phyloP scores from a whole-genome alignment of 1,284 basidiomycete genomes.

The Erythrobasidium hasegawianum region DNA sequence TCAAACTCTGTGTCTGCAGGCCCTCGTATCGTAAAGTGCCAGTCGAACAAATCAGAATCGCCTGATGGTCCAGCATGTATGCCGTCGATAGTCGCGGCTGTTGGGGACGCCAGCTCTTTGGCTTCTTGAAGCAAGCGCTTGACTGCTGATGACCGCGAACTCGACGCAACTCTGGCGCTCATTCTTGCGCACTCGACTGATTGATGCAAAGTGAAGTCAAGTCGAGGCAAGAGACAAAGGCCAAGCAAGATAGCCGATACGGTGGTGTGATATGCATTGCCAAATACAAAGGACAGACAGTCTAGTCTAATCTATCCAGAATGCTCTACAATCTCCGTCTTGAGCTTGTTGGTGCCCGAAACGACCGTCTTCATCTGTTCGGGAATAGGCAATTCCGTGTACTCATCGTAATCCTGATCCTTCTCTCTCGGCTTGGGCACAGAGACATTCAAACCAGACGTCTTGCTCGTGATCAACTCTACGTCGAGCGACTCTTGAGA shows the following conservation, averaged over 20 bases:
- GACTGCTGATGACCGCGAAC: slow-evolving; percentile 21
- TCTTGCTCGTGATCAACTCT: slow-evolving; percentile 94
- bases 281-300: slow-evolving; percentile 43
- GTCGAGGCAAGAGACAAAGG: not conserved
- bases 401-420: slow-evolving; percentile 89
- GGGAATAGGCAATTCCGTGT: slow-evolving; percentile 83
- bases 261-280: not conserved
- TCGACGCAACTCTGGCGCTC: slow-evolving; percentile 4
- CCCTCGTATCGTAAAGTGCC: slow-evolving; percentile 94
- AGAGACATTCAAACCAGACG: slow-evolving; percentile 87
- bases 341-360: slow-evolving; percentile 80
- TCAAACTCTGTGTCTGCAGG: slow-evolving; percentile 82
- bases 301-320: slow-evolving; percentile 62
- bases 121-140: slow-evolving; percentile 33
- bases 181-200: not conserved
- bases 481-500: slow-evolving; percentile 72
- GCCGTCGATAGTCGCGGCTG: slow-evolving; percentile 13
- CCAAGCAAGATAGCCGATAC: too few relatives aligned
- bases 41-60: slow-evolving; percentile 59
- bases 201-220: not conserved
- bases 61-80: slow-evolving; percentile 19
- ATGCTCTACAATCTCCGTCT: slow-evolving; percentile 78
- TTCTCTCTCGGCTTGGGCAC: slow-evolving; percentile 82
- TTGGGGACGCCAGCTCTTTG: slow-evolving; percentile 24
- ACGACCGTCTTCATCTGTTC: slow-evolving; percentile 92